Percentiles rank a stretch among this genome's conserved stretches.
Evolutionary conservation across 169 alveolate genomes (phyloP).

Genomic region (Plasmodium vinckei): DNA sequence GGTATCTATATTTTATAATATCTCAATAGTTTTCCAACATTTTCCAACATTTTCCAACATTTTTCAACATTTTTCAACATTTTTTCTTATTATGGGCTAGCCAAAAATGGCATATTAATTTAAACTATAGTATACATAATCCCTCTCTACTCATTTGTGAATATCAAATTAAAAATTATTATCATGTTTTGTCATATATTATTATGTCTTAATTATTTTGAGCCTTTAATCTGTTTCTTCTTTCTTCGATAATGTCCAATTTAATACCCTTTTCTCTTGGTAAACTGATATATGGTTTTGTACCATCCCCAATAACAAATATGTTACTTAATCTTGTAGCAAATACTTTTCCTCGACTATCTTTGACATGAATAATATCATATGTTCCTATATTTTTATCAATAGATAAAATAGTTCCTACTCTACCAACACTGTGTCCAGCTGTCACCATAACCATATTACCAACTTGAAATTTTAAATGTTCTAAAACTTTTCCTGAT

Average conservation of each 20-base stretch:
- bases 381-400: slow-evolving; percentile 98
- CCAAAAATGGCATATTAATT: too few relatives aligned
- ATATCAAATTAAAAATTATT: too few relatives aligned
- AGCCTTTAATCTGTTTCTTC: slow-evolving; percentile 87
- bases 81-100: too few relatives aligned
- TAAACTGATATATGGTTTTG: slow-evolving; percentile 94
- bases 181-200: neutral
- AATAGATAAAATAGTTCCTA: slow-evolving; percentile 95
- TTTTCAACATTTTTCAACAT: too few relatives aligned
- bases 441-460: slow-evolving; percentile 95
- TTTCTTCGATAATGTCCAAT: slow-evolving; percentile 92
- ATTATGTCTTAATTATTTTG: slow-evolving; percentile 20
- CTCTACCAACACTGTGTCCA: slow-evolving; percentile 99
- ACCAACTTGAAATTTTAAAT: slow-evolving; percentile 96
- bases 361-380: slow-evolving; percentile 97
- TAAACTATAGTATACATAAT: too few relatives aligned
- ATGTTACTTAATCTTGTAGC: slow-evolving; percentile 97
- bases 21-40: too few relatives aligned
- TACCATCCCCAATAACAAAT: slow-evolving; percentile 97
- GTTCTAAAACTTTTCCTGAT: slow-evolving; percentile 95
- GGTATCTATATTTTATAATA: too few relatives aligned
- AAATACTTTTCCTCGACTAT: slow-evolving; percentile 94
- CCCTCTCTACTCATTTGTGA: too few relatives aligned
- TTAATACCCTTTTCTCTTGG: slow-evolving; percentile 96
- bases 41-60: too few relatives aligned